These are phyloP conservation scores for Dittrichia graveolens DNA, from an alignment of 129 eudicot genomes.

Conservation along the genomic window DNA sequence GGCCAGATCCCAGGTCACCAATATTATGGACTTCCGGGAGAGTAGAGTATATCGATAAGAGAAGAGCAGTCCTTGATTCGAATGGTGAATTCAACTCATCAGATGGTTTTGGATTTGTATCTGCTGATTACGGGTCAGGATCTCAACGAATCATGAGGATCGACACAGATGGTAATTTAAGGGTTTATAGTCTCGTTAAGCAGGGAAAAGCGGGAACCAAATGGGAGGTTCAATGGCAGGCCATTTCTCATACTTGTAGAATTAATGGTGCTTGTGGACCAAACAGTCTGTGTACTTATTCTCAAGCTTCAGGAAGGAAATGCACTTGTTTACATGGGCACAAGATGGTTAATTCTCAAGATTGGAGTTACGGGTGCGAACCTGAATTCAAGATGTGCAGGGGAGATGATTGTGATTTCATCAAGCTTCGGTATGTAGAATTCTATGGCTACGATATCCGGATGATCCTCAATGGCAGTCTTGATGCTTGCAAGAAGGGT, in stretches of 20 bases:
- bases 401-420: neutral
- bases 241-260: constrained; percentile 17
- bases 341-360: constrained; percentile 25
- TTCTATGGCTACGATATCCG: constrained; percentile 23
- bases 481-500: constrained; percentile 16
- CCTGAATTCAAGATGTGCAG: neutral
- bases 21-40: neutral
- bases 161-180: constrained; percentile 35
- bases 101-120: constrained; percentile 15
- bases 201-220: neutral
- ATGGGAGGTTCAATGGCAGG: constrained; percentile 40
- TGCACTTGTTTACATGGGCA: constrained; percentile 37
- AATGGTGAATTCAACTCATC: constrained; percentile 35
- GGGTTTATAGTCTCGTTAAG: constrained; percentile 21
- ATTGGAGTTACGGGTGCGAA: constrained; percentile 36
- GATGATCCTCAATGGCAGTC: neutral
- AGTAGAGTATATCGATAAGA: constrained; percentile 16
- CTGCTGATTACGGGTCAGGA: constrained; percentile 29
- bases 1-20: constrained; percentile 12
- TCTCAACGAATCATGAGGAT: constrained; percentile 33
- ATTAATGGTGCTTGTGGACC: constrained; percentile 37
- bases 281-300: constrained; percentile 31
- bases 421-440: constrained; percentile 2
- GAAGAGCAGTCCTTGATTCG: constrained; percentile 26
- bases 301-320: constrained; percentile 16